Evolutionary conservation across 352 stramenopile species (phyloP).

Genomic region (Aphanomyces cochlioides): DNA sequence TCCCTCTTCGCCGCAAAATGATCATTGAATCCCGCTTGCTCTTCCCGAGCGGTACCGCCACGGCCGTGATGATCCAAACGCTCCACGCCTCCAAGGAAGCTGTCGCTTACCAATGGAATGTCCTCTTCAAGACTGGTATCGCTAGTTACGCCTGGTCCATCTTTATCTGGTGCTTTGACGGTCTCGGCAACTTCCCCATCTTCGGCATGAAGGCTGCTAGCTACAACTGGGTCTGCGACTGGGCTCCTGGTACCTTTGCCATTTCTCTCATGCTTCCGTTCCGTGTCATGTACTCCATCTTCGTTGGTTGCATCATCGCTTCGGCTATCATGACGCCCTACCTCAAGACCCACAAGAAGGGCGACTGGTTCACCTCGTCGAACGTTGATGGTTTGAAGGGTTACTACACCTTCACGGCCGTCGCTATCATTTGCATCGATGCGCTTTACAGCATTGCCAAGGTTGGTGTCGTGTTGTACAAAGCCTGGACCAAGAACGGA

Average conservation of each 20-base stretch:
- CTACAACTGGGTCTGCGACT: conserved; percentile 19
- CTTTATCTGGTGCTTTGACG: conserved; percentile 26
- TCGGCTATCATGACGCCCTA: conserved; percentile 26
- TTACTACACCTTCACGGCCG: conserved; percentile 30
- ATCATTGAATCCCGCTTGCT: conserved; percentile 26
- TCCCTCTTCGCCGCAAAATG: conserved; percentile 23
- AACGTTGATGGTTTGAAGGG: conserved; percentile 18
- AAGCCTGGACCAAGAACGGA: conserved; percentile 4
- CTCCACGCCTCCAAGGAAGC: conserved; percentile 24
- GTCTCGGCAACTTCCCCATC: conserved; percentile 13
- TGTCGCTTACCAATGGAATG: conserved; percentile 24
- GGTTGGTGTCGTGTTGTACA: conserved; percentile 15
- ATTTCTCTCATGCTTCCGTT: conserved; percentile 25
- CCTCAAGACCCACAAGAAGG: not conserved
- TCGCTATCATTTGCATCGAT: conserved; percentile 24
- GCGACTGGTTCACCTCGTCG: conserved; percentile 6
- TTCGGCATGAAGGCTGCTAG: conserved; percentile 19
- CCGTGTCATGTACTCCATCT: conserved; percentile 26
- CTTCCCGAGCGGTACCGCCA: conserved; percentile 20
- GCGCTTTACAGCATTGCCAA: conserved; percentile 26
- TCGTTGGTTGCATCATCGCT: conserved; percentile 6
- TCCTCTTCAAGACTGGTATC: conserved; percentile 22
- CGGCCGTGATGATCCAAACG: conserved; percentile 25
- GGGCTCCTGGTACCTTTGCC: conserved; percentile 22
- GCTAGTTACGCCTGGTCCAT: conserved; percentile 17